phyloP scores from a whole-genome alignment of 75 land plant genomes.

The Adiantum capillusveneris region DNA sequence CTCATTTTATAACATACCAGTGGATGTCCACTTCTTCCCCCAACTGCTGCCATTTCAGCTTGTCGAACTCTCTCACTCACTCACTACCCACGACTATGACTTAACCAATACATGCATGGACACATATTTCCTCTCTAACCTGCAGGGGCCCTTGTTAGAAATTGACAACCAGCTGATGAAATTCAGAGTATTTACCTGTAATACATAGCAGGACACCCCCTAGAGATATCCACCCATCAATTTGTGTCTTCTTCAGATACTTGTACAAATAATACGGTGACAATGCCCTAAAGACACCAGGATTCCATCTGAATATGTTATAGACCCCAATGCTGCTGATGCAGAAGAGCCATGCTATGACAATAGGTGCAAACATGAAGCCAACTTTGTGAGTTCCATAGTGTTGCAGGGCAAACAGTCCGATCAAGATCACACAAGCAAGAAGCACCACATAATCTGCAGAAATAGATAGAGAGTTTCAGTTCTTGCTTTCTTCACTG shows the following conservation, averaged over 20 bases:
- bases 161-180: too few species aligned
- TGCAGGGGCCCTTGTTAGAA: too few species aligned
- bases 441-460: slow-evolving; percentile 72
- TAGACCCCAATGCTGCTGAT: slow-evolving; percentile 74
- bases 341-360: slow-evolving; percentile 68
- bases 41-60: too few species aligned
- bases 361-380: slow-evolving; percentile 71
- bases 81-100: too few species aligned
- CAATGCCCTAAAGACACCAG: slow-evolving; percentile 46
- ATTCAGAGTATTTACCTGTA: slow-evolving; percentile 46
- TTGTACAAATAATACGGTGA: slow-evolving; percentile 73
- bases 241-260: slow-evolving; percentile 55
- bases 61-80: too few species aligned
- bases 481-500: too few species aligned
- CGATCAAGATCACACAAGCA: slow-evolving; percentile 58
- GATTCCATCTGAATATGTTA: slow-evolving; percentile 68
- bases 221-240: slow-evolving; percentile 68
- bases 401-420: slow-evolving; percentile 74
- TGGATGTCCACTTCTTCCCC: too few species aligned
- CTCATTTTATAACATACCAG: too few species aligned
- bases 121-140: too few species aligned
- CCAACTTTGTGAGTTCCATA: slow-evolving; percentile 79
- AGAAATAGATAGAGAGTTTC: slow-evolving; percentile 12
- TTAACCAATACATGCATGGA: too few species aligned
- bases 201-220: slow-evolving; percentile 83